A percentile compares a stretch with the other conserved stretches of the same genome.
These are phyloP conservation scores for Venturia oleaginea DNA, from an alignment of 2,329 filamentous ascomycete species.

Conservation along the genomic window DNA sequence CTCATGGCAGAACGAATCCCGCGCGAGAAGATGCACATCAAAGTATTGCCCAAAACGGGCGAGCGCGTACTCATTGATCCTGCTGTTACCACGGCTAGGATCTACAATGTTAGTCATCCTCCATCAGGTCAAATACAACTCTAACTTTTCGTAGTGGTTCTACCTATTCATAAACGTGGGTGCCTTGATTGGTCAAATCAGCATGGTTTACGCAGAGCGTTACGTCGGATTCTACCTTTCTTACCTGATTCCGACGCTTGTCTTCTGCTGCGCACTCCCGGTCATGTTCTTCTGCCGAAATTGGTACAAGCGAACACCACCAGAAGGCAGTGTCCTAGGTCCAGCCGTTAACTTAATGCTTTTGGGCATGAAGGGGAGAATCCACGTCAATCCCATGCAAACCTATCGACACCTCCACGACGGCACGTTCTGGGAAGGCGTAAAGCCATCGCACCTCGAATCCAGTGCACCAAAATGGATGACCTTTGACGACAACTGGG, in stretches of 20 bases:
- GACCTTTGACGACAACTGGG: constrained; percentile 73
- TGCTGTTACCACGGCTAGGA: constrained; percentile 54
- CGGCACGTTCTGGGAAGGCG: constrained; percentile 52
- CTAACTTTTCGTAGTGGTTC: no score
- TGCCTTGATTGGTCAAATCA: constrained; percentile 27
- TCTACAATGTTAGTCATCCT: no score
- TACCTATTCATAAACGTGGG: constrained; percentile 32
- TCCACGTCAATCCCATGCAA: constrained; percentile 46
- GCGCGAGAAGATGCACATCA: constrained; percentile 41
- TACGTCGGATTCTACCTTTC: constrained; percentile 64
- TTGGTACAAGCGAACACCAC: constrained; percentile 50
- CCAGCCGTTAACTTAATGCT: constrained; percentile 54
- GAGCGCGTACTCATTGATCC: constrained; percentile 59
- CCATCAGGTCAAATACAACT: no score
- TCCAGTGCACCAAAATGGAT: constrained; percentile 54
- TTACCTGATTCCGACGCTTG: constrained; percentile 56
- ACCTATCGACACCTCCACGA: constrained; percentile 48
- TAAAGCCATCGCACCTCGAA: constrained; percentile 54
- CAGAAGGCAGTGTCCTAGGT: constrained; percentile 58
- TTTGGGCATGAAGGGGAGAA: constrained; percentile 50
- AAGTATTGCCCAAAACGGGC: constrained; percentile 37
- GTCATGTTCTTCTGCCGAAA: constrained; percentile 53
- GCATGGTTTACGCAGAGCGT: constrained; percentile 31
- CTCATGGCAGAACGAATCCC: constrained; percentile 56
- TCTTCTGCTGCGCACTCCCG: constrained; percentile 52